Conservation (phyloP, 495 filamentous ascomycete species). For the Penicillium maclennaniae region DNA sequence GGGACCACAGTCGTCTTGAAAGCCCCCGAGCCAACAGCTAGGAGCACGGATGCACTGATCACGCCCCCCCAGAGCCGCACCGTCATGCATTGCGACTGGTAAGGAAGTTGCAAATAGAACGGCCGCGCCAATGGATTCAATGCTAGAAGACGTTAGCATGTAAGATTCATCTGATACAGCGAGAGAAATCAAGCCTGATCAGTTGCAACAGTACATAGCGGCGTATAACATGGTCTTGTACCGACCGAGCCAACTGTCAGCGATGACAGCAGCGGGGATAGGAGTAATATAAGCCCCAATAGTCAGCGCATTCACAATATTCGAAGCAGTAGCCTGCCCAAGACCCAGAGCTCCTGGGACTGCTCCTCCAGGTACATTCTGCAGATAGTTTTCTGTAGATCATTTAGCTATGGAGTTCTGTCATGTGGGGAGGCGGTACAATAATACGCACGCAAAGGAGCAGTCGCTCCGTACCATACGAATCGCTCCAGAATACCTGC, state of each 20-base stretch:
- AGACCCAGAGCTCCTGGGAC: constrained; percentile 12
- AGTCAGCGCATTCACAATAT: constrained; percentile 6
- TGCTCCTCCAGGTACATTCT: constrained; percentile 6
- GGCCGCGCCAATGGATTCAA: constrained; percentile 23
- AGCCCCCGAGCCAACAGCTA: constrained; percentile 16
- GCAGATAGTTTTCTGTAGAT: constrained; percentile 16
- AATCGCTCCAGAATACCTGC: constrained; percentile 16
- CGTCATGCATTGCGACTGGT: constrained; percentile 22
- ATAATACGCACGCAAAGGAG: constrained; percentile 12
- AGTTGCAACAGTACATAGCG: constrained; percentile 5
- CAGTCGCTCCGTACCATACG: constrained; percentile 14
- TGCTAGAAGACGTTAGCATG: neutral
- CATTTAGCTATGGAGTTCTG: neutral
- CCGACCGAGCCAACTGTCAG: constrained; percentile 10
- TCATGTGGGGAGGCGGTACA: neutral
- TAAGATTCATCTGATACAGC: too few relatives aligned
- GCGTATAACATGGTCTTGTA: constrained; percentile 9
- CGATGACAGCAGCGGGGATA: constrained; percentile 6
- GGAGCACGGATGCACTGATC: constrained; percentile 17
- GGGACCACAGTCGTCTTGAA: constrained; percentile 9
- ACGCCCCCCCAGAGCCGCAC: constrained; percentile 23
- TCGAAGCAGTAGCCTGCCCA: constrained; percentile 2
- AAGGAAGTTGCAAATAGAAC: constrained; percentile 27
- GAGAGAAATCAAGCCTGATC: too few relatives aligned
- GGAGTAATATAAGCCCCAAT: constrained; percentile 5